Conservation (phyloP, 305 asterid species). For the Plantago rigida region DNA sequence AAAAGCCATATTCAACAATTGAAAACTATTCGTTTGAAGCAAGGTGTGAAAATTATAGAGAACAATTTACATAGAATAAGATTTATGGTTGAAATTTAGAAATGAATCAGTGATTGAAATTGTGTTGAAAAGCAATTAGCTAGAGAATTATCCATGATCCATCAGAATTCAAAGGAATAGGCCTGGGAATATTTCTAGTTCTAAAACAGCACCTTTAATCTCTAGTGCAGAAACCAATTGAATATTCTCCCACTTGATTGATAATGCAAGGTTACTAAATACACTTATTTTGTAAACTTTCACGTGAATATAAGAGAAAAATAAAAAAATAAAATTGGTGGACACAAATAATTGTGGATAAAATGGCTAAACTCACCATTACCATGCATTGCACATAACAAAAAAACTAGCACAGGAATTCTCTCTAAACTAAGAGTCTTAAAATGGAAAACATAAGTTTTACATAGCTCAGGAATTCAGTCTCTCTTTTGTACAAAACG, state of each 20-base stretch:
- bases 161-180: too few species aligned
- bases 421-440: neutral
- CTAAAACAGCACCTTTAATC: neutral
- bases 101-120: too few species aligned
- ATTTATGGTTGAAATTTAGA: too few species aligned
- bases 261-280: constrained; percentile 16
- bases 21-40: too few species aligned
- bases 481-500: constrained; percentile 16
- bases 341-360: constrained; percentile 61
- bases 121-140: too few species aligned
- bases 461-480: constrained; percentile 19
- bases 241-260: constrained; percentile 28
- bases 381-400: constrained; percentile 47
- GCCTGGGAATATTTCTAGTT: too few species aligned
- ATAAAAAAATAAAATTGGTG: constrained; percentile 40
- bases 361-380: constrained; percentile 40
- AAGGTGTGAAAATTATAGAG: too few species aligned
- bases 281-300: constrained; percentile 24
- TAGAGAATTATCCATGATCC: too few species aligned
- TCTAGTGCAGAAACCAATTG: constrained; percentile 31
- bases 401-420: neutral
- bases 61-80: too few species aligned
- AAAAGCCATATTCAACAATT: too few species aligned
- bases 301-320: constrained; percentile 33
- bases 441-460: constrained; percentile 19